Evolutionary conservation across 352 stramenopile genomes (phyloP).

Genomic region (Pilasporangium apinafurcum): DNA sequence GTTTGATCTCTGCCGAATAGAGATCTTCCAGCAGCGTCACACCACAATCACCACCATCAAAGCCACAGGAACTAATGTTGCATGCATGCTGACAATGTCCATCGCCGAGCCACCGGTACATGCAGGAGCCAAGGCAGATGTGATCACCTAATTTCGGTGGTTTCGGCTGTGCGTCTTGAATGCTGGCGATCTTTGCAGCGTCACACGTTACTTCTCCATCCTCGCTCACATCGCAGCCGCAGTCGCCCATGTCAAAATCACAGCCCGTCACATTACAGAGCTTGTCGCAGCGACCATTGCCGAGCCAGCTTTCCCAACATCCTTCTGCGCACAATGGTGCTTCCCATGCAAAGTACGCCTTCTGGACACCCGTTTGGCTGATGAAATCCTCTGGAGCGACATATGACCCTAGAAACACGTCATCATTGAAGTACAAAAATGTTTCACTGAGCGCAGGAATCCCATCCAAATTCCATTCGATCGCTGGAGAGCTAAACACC

Average conservation of each 20-base stretch:
- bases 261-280: slow-evolving; percentile 87
- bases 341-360: slow-evolving; percentile 92
- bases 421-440: slow-evolving; percentile 97
- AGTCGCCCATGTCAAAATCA: slow-evolving; percentile 93
- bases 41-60: slow-evolving; percentile 79
- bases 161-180: slow-evolving; percentile 45
- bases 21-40: slow-evolving; percentile 29
- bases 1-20: slow-evolving; percentile 26
- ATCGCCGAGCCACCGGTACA: slow-evolving; percentile 81
- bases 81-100: slow-evolving; percentile 67
- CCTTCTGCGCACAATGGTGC: slow-evolving; percentile 80
- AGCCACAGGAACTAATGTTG: slow-evolving; percentile 80
- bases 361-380: slow-evolving; percentile 78
- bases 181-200: slow-evolving; percentile 45
- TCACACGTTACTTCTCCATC: slow-evolving; percentile 51
- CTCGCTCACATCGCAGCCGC: slow-evolving; percentile 64
- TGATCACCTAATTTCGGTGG: slow-evolving; percentile 36
- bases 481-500: slow-evolving; percentile 92
- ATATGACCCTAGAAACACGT: slow-evolving; percentile 90
- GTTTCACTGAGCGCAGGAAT: slow-evolving; percentile 88
- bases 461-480: slow-evolving; percentile 92
- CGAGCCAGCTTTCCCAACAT: slow-evolving; percentile 71
- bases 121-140: slow-evolving; percentile 66
- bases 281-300: slow-evolving; percentile 85
- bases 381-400: slow-evolving; percentile 92